Percentiles rank a stretch among this genome's conserved stretches.
phyloP scores from a whole-genome alignment of 2,329 filamentous ascomycete species.

The Cordyceps pruinosa region DNA sequence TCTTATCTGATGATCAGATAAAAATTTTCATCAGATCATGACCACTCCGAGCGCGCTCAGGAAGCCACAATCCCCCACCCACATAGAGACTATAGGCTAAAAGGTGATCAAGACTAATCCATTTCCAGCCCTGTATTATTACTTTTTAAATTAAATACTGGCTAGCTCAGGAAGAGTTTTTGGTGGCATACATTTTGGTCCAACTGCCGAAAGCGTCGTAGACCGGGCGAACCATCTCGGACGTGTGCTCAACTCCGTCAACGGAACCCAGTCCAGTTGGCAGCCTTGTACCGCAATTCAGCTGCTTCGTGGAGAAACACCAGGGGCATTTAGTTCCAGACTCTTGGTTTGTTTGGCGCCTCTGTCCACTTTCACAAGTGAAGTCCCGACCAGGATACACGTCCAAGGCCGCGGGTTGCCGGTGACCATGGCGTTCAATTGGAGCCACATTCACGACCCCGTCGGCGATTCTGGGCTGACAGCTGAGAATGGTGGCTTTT shows the following conservation, averaged over 20 bases:
- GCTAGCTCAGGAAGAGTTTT: background rate
- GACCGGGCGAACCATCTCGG: background rate
- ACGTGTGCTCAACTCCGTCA: background rate
- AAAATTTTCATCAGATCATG: conserved; percentile 16
- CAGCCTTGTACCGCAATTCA: background rate
- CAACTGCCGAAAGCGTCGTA: background rate
- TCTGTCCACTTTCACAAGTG: background rate
- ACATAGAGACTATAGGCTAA: background rate
- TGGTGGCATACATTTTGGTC: no score
- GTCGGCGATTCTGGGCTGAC: background rate
- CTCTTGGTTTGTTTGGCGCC: background rate
- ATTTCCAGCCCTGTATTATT: background rate
- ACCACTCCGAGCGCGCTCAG: background rate
- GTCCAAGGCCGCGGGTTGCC: background rate
- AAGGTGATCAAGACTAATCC: background rate
- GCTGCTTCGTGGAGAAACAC: background rate
- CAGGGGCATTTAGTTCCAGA: background rate
- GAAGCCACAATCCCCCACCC: conserved; percentile 3
- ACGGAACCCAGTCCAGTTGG: background rate
- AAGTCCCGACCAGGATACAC: background rate
- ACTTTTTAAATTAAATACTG: background rate
- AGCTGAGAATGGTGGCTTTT: background rate
- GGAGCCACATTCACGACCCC: background rate
- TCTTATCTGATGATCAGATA: conserved; percentile 21
- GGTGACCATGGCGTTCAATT: background rate